A percentile compares a stretch with the other conserved stretches of the same genome.
These are phyloP conservation scores for Solanum ossicruentum DNA, from an alignment of 257 asterid genomes.

Conservation along the genomic window DNA sequence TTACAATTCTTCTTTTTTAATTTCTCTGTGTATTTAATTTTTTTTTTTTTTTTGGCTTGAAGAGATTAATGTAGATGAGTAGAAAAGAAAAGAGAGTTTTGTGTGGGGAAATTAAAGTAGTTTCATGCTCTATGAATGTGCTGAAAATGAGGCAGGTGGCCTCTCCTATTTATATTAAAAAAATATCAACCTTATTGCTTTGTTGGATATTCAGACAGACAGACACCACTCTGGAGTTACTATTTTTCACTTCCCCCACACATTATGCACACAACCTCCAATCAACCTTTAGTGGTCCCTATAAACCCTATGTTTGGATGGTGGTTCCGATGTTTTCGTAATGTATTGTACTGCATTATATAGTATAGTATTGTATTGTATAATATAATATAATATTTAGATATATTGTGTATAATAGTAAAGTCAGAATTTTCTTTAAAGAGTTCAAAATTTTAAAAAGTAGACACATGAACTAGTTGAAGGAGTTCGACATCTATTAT, in stretches of 20 bases:
- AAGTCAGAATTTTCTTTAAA: too few relatives aligned
- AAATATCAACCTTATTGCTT: neutral
- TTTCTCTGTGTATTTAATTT: too few relatives aligned
- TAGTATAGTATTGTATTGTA: too few relatives aligned
- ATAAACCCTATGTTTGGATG: neutral
- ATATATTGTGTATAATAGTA: too few relatives aligned
- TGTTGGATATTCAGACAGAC: neutral
- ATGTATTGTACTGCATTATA: too few relatives aligned
- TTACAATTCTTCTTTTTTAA: too few relatives aligned
- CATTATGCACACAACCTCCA: neutral
- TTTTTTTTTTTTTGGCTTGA: too few relatives aligned
- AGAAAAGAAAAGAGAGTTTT: neutral
- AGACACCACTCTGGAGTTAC: neutral
- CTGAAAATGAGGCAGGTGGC: neutral
- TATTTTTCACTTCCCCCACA: neutral
- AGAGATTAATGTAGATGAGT: neutral
- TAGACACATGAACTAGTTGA: rapidly evolving
- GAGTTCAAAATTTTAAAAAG: too few relatives aligned
- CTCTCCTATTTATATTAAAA: neutral
- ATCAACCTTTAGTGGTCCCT: neutral
- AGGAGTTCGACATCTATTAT: too few relatives aligned
- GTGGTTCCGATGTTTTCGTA: too few relatives aligned
- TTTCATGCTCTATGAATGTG: neutral
- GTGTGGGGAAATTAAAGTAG: neutral
- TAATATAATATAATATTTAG: too few relatives aligned